Base-by-base conservation (phyloP, 1,284 basidiomycete genomes). In the Sparassis latifolia region DNA sequence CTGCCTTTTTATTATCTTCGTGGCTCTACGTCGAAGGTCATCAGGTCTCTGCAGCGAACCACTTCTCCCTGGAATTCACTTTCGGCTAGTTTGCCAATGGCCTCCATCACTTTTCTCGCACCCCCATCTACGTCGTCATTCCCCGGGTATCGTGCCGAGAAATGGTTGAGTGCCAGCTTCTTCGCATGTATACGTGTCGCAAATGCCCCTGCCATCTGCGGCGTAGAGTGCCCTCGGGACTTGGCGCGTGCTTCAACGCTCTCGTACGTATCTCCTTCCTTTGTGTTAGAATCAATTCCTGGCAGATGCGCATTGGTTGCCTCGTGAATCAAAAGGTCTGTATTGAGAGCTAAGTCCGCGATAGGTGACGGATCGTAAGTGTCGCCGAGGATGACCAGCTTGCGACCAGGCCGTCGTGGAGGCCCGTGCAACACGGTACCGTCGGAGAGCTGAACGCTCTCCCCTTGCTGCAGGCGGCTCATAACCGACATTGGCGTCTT, bases 231-330 rank as follows among this genome's bases (percentile, higher is more conserved):
- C 0, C 94, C 94, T 61, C 91, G 79, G 4, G 81, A 82, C 62
- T 76, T 80, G n/a, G 91, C 75, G 51, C 85, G 82, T 45, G 69
- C 68, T 60, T 86, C 78, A 2, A 93, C 80, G n/a, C 62, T 76
- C 53, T 80, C 77, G 54, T 77, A 75, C 10, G 82, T 82, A 52
- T 82, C 83, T 20, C 62, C 67, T 28, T 65, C 67, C 62, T 82
- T 88, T 50, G 79, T 84, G 39, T 68, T 66, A 6, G 69, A 64
- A 55, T 86, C 81, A 44, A 84, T 58, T 0, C 74, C 76, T 1
- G 91, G 91, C n/a, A 97, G 75, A 66, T 89, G 82, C 1, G 91
- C 89, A 64, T 96, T 97, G 5, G 94, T 97, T 37, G 91, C 89
- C 70, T 97, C 93, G 62, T 97, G 94, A 28, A 86, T 77, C 45